Evolutionary conservation across 495 filamentous ascomycete species (phyloP), one percentile per base, ranked within the genome.

Genomic region (Trichoderma reesei): DNA sequence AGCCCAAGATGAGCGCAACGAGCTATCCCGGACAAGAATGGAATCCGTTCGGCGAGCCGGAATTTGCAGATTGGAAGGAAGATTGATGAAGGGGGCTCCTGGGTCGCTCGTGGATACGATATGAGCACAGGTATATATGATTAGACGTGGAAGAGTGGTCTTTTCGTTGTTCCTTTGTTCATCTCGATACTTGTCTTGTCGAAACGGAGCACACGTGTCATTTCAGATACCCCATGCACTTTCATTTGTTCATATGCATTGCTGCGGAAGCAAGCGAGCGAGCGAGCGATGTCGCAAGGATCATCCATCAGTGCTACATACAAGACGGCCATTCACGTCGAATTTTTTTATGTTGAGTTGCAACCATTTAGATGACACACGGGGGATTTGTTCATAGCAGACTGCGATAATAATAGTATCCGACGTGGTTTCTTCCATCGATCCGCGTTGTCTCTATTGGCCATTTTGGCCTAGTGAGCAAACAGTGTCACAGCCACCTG

Each of bases 11-110:
- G 90, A 88, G 80, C 48, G 86, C 88, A 8, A 91, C 90, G 11
- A 84, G 86, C 36, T 93, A 91, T 70, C 90, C 90, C 3, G 90
- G 89, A 1, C 88, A 92, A 77, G 89, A 90, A 74, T 92, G 90
- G 90, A 85, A 84, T 71, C 89, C 89, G 16, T 83, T 81, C 65
- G 78, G 70, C 9, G 69, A 67, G 48, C 59, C 41, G 13, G 42
- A 62, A 16, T 63, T 46, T 48, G 39, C 18, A 10, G 63, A 66
- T 65, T 14, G 67, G 68, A 59, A 69, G 67, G 10, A 72, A 62
- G 51, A 69, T 54, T 65, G 69, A 74, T 39, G 11, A 39, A 39
- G 38, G 6, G 6, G 26, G 26, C 26, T 26, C 26, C 26, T 26
- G 26, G 26, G 26, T 26, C 26, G 26, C 26, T 26, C 26, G 1